Evolutionary conservation across 1,284 basidiomycete genomes (phyloP).

Genomic region (Melampsora medusae): DNA sequence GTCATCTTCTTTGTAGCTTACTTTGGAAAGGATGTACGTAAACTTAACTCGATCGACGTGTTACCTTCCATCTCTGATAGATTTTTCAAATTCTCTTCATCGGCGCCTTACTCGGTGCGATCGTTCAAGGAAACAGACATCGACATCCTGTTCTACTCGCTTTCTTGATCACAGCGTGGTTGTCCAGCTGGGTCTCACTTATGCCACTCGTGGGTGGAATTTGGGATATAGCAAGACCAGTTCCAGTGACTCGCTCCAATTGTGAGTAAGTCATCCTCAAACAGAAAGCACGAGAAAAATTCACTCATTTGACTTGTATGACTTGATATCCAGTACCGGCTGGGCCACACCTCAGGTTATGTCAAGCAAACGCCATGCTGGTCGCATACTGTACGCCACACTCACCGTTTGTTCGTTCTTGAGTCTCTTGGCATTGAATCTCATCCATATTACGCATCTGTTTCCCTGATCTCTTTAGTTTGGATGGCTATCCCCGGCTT

Average conservation of each 20-base stretch:
- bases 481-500: slow-evolving; percentile 9
- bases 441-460: neutral
- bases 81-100: slow-evolving; percentile 8
- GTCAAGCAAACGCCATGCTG: slow-evolving; percentile 12
- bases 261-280: neutral
- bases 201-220: slow-evolving; percentile 8
- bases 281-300: neutral
- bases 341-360: slow-evolving; percentile 1
- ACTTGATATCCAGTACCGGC: neutral
- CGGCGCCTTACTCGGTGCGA: slow-evolving; percentile 3
- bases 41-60: neutral
- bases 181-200: slow-evolving; percentile 2
- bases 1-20: neutral
- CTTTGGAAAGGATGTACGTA: no score
- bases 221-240: slow-evolving; percentile 5
- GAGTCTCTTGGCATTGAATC: no score
- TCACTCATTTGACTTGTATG: no score
- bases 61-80: neutral
- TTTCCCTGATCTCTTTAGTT: neutral
- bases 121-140: neutral
- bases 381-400: neutral
- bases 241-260: slow-evolving; percentile 4
- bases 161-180: slow-evolving; percentile 7
- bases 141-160: slow-evolving; percentile 4
- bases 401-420: neutral